Evolutionary conservation across 164 flowering plant genomes (phyloP).

Genomic region (Platanus orientalis): DNA sequence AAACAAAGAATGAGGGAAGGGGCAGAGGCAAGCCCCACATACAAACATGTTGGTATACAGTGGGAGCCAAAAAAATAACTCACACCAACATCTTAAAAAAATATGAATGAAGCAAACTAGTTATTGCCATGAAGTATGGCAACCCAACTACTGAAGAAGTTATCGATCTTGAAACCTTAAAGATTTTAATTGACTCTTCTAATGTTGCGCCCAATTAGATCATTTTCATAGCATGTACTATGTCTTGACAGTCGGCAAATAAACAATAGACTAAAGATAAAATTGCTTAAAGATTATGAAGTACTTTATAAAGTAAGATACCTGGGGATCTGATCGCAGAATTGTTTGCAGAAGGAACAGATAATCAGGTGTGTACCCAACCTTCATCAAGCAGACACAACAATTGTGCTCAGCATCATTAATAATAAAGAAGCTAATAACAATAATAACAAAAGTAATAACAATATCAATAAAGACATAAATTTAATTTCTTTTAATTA

Average conservation of each 20-base stretch:
- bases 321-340: conserved; percentile 97
- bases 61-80: too few relatives aligned
- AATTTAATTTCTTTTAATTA: too few relatives aligned
- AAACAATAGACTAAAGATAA: not conserved
- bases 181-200: too few relatives aligned
- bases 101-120: too few relatives aligned
- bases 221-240: not conserved
- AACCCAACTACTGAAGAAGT: too few relatives aligned
- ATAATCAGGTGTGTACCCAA: conserved; percentile 96
- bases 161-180: too few relatives aligned
- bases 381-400: conserved; percentile 44
- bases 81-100: too few relatives aligned
- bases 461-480: not conserved
- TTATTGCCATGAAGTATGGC: too few relatives aligned
- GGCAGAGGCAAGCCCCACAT: too few relatives aligned
- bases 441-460: not conserved
- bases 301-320: conserved; percentile 24
- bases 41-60: too few relatives aligned
- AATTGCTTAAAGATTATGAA: not conserved
- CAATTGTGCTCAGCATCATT: not conserved
- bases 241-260: not conserved
- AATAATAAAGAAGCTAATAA: not conserved
- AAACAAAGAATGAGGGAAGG: too few relatives aligned
- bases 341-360: conserved; percentile 96
- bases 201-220: too few relatives aligned